phyloP scores from a whole-genome alignment of 164 flowering plant species.

The Echeveria elegans region DNA sequence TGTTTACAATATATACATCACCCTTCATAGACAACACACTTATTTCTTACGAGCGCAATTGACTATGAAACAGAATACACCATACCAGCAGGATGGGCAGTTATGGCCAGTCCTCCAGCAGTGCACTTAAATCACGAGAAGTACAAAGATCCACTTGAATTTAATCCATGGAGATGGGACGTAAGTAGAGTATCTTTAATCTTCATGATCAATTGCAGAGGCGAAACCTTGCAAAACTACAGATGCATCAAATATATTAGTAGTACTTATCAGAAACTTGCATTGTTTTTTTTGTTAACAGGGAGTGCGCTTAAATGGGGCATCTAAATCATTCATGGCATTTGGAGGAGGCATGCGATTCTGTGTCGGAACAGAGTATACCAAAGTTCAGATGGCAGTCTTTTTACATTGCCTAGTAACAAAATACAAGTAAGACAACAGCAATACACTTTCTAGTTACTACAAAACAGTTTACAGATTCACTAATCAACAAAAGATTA shows the following conservation, averaged over 20 bases:
- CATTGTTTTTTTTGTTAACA: not conserved
- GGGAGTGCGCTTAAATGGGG: not conserved
- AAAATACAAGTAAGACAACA: conserved; percentile 14
- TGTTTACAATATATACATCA: too few species aligned
- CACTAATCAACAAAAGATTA: not conserved
- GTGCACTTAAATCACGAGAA: conserved; percentile 2
- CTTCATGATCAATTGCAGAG: not conserved
- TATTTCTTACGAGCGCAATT: not conserved
- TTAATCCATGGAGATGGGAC: conserved; percentile 9
- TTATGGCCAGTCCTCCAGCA: conserved; percentile 4
- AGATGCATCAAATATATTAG: not conserved
- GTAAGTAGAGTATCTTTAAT: not conserved
- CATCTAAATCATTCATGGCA: conserved; percentile 8
- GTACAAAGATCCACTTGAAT: conserved; percentile 7
- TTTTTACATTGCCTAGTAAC: conserved; percentile 17
- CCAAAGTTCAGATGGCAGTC: conserved; percentile 10
- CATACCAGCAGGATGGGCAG: conserved; percentile 10
- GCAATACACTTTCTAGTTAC: not conserved
- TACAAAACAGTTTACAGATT: not conserved
- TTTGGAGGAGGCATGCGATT: conserved; percentile 19
- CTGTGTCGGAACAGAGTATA: conserved; percentile 19
- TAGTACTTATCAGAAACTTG: not conserved
- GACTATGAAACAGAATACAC: conserved; percentile 9
- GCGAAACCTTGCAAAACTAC: not conserved
- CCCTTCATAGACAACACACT: not conserved